Base-by-base conservation (phyloP, 495 filamentous ascomycete genomes). In the Aspergillus baeticus region DNA sequence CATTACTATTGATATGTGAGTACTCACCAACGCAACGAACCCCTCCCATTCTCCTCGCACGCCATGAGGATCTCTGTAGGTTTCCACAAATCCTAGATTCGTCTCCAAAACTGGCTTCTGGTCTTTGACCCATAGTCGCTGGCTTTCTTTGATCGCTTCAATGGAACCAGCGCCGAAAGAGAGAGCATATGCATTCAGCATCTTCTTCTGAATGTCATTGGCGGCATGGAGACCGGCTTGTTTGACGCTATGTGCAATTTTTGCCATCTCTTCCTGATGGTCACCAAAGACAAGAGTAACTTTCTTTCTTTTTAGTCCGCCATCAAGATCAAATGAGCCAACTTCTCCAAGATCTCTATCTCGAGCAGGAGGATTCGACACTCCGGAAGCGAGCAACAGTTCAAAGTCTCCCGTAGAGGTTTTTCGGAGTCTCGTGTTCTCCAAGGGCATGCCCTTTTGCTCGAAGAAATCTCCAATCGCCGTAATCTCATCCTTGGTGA, bases 21-120 rank as follows among this genome's bases (percentile, higher is more conserved):
- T 0, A 76, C 73, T 65, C 56, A 90, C 87, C 60, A 89, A 78
- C 31, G 88, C 88, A 49, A 89, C 89, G 63, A 96, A 94, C 1
- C 91, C 93, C 70, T 98, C 93, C 94, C 94, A 98, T 67, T 98
- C 94, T n/a, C 89, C 92, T 48, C 93, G 80, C 10, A 96, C 84
- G 43, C 94, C 93, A 51, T 91, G 88, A 1, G 94, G 94, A 67
- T 98, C 94, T 47, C 94, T 83, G 66, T 98, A 98, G 0, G 92
- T 96, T 74, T 98, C 94, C 37, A 98, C 87, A 64, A 98, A 98
- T 1, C 94, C 94, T 53, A 98, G 84, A 68, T 98, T 93, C 15
- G 81, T 88, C 70, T 98, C 94, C 15, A 98, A 85, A 69, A 82
- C 85, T 6, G 94, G 94, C 14, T 90, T 87, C 55, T 92, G 89